A percentile compares a stretch with the other conserved stretches of the same genome.
phyloP scores from a whole-genome alignment of 2,329 filamentous ascomycete genomes.

The Zymoseptoria crescenta region DNA sequence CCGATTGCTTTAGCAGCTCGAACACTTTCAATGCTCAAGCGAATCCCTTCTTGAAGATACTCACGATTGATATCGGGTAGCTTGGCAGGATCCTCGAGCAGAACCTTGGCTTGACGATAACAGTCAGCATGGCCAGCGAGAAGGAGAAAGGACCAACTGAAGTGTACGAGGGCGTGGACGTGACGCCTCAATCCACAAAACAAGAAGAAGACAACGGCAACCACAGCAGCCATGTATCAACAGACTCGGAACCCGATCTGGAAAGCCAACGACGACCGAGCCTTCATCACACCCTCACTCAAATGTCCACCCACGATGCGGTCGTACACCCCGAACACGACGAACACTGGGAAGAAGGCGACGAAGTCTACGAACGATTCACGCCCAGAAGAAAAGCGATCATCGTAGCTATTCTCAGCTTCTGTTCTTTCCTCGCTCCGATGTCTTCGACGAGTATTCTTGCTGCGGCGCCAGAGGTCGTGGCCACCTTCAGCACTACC shows the following conservation, averaged over 20 bases:
- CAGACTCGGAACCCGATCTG: not conserved
- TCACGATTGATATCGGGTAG: not conserved
- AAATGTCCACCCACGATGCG: constrained; percentile 27
- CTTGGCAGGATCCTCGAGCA: not conserved
- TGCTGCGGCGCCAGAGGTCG: constrained; percentile 59
- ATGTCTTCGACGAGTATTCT: constrained; percentile 67
- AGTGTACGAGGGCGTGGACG: not conserved
- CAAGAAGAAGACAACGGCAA: constrained; percentile 9
- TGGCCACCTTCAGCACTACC: constrained; percentile 52
- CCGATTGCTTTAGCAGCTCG: not conserved
- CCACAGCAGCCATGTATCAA: constrained; percentile 1
- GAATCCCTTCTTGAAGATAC: not conserved
- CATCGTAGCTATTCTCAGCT: constrained; percentile 63
- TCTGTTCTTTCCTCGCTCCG: constrained; percentile 68
- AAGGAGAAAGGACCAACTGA: not conserved
- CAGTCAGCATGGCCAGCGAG: not conserved
- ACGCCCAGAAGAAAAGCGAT: constrained; percentile 53
- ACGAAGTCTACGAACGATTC: constrained; percentile 57
- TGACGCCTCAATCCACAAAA: not conserved
- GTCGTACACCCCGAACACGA: constrained; percentile 14
- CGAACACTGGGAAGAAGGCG: constrained; percentile 37
- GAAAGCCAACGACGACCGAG: constrained; percentile 11
- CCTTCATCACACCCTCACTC: constrained; percentile 22
- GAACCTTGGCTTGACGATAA: not conserved
- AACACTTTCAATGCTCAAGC: not conserved